These are phyloP conservation scores for Phaffomyces thermotolerans DNA, from an alignment of 805 yeast species.

Conservation along the genomic window DNA sequence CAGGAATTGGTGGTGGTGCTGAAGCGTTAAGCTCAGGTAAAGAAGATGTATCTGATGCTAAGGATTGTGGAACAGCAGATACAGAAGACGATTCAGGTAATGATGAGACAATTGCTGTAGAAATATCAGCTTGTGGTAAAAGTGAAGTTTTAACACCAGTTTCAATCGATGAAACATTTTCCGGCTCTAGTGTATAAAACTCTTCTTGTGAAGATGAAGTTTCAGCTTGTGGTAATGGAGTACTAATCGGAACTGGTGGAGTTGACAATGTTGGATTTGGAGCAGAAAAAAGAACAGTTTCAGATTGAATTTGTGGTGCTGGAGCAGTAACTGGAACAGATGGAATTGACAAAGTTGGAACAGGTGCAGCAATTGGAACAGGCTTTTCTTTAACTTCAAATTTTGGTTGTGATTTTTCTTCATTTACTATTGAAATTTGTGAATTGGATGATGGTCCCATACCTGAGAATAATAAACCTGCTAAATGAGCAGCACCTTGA, in stretches of 20 bases:
- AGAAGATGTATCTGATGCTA: slow-evolving; percentile 16
- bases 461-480: slow-evolving; percentile 22
- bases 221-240: slow-evolving; percentile 21
- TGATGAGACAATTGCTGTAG: slow-evolving; percentile 17
- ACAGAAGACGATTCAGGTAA: slow-evolving; percentile 28
- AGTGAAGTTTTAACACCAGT: slow-evolving; percentile 22
- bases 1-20: slow-evolving; percentile 23
- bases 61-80: background rate
- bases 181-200: slow-evolving; percentile 4
- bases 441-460: slow-evolving; percentile 19
- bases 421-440: slow-evolving; percentile 17
- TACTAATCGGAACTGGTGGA: slow-evolving; percentile 17
- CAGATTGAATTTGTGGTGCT: slow-evolving; percentile 4
- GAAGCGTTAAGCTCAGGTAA: slow-evolving; percentile 1
- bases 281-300: background rate
- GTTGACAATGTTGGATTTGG: slow-evolving; percentile 6
- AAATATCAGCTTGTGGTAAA: slow-evolving; percentile 15
- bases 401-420: slow-evolving; percentile 13
- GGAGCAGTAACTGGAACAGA: slow-evolving; percentile 17
- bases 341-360: slow-evolving; percentile 11
- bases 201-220: slow-evolving; percentile 1
- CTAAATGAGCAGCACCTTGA: slow-evolving; percentile 24
- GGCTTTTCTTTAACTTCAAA: slow-evolving; percentile 23
- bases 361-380: slow-evolving; percentile 23
- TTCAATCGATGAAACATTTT: slow-evolving; percentile 10